Base-by-base conservation (phyloP, 257 asterid genomes). In the Solanum infundibuliforme region DNA sequence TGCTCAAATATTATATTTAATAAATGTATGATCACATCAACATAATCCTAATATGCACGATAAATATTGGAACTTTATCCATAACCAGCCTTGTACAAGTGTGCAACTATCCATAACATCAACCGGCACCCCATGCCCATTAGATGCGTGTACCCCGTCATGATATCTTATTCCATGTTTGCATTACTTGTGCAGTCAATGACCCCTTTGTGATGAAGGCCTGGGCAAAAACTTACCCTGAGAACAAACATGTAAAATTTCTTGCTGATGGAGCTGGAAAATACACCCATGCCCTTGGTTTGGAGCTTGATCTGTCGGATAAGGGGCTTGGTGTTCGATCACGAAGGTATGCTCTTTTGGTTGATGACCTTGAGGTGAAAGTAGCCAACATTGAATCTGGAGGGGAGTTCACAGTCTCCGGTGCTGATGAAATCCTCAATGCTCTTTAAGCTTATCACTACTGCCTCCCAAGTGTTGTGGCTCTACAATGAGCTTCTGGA, bases 141-240 rank as follows among this genome's bases (percentile, higher is more conserved):
- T 23, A 23, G 13, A 60, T 60, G 29, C 3, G 7, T 60, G 13
- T 60, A 60, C 69, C 7, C 13, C 13, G 31, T 60, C 69, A 60
- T 60, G 31, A 60, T 60, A n/a, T 60, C 31, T 60, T 60, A 23
- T 60, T 23, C 29, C 29, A 46, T 46, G 41, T 46, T 81, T 43
- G 39, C 43, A 18, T 87, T 35, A 3, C 89, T 88, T 21, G 35
- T 89, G 91, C 91, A 96, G 98, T 96, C 71, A 96, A 96, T 81
- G 99, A 96, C 83, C 98, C 98, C 7, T 96, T 94, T 66, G 99
- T 96, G 93, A 96, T 95, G 98, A 96, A 94, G 95, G 99, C 98
- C 18, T 95, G 99, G 99, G 96, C 96, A 32, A 94, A 95, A 90
- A 95, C 98, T 16, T 96, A 77, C 94, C 98, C 98, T 0, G 96